A percentile compares a stretch with the other conserved stretches of the same genome.
These are phyloP conservation scores for Sanghuangporus baumii DNA, from an alignment of 1,284 basidiomycete genomes.

Conservation along the genomic window DNA sequence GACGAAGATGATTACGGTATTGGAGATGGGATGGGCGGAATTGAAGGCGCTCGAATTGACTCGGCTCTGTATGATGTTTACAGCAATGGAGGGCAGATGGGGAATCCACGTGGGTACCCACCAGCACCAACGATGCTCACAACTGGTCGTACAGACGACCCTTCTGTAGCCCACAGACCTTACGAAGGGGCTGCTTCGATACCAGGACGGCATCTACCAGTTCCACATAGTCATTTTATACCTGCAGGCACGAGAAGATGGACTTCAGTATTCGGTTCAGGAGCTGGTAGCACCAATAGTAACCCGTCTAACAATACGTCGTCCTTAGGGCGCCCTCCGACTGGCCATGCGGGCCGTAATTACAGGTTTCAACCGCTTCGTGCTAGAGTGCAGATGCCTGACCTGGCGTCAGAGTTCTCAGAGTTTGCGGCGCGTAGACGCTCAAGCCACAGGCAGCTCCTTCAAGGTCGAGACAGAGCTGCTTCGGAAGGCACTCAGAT, in stretches of 20 bases:
- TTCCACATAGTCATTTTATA: slow-evolving; percentile 1
- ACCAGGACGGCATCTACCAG: not conserved
- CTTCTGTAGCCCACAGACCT: not conserved
- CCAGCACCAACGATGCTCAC: not conserved
- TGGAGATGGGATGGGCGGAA: not conserved
- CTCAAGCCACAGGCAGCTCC: slow-evolving; percentile 3
- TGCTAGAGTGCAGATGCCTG: not conserved
- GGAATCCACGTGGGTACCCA: not conserved
- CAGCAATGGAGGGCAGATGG: not conserved
- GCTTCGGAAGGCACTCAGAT: not conserved
- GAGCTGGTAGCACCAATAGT: not conserved
- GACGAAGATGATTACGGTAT: slow-evolving; percentile 13
- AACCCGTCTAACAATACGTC: not conserved
- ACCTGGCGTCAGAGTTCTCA: slow-evolving; percentile 16
- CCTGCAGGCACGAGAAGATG: not conserved
- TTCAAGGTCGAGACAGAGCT: not conserved
- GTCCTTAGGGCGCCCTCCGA: slow-evolving; percentile 12
- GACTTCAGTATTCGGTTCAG: slow-evolving; percentile 3
- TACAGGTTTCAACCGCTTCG: slow-evolving; percentile 9
- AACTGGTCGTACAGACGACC: not conserved
- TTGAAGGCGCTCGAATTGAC: slow-evolving; percentile 15
- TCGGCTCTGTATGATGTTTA: slow-evolving; percentile 16
- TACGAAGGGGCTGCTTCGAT: not conserved
- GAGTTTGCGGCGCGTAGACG: slow-evolving; percentile 19
- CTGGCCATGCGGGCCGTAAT: slow-evolving; percentile 7